phyloP scores from a whole-genome alignment of 306 rosid species.

The Prunus padus region DNA sequence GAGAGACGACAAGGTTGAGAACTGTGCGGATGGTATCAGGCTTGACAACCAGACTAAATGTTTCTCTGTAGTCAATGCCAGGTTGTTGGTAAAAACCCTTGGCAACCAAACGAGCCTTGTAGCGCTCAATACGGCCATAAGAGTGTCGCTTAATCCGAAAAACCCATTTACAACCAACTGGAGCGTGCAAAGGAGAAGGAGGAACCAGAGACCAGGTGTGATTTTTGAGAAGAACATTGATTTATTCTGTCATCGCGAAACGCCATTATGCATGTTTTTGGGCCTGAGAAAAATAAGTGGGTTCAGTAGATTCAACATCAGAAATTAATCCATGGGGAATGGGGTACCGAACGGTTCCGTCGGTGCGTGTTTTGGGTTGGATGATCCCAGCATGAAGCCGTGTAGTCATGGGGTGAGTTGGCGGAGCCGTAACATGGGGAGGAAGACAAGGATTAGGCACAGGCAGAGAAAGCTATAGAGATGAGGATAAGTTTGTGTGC shows the following conservation, averaged over 20 bases:
- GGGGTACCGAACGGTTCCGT: neutral
- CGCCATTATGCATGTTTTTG: neutral
- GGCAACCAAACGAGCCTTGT: neutral
- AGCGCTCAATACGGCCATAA: neutral
- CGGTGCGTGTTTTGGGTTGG: neutral
- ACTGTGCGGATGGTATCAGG: too few relatives aligned
- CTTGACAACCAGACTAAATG: neutral
- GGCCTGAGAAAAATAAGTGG: neutral
- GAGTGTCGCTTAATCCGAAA: neutral
- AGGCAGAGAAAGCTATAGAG: neutral
- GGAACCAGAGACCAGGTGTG: neutral
- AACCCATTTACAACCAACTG: neutral
- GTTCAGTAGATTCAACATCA: neutral
- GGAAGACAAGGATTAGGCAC: neutral
- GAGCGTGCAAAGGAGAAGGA: neutral
- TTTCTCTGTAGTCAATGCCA: neutral
- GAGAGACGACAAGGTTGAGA: too few relatives aligned
- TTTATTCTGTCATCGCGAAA: too few relatives aligned
- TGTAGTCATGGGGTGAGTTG: neutral
- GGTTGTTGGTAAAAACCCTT: neutral
- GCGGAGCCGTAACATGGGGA: neutral
- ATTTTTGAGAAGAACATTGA: neutral
- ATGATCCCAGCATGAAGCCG: neutral
- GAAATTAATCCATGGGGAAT: neutral
- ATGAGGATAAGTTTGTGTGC: too few relatives aligned